phyloP scores from a whole-genome alignment of 495 filamentous ascomycete species.

The Platismatia glauca region DNA sequence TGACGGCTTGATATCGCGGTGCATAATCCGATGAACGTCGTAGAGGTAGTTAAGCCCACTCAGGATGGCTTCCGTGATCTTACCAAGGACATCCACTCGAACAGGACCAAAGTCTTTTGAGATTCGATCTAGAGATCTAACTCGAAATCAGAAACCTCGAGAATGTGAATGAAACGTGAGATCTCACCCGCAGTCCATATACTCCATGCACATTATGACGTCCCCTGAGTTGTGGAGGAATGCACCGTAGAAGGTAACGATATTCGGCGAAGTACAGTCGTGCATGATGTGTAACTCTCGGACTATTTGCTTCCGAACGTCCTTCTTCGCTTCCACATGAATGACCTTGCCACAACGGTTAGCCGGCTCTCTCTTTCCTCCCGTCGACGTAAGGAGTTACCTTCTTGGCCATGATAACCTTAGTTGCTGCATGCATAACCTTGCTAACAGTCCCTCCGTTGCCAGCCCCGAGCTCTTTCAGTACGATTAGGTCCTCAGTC shows the following conservation, averaged over 20 bases:
- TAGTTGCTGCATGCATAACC: conserved; percentile 88
- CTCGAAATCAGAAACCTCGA: conserved; percentile 30
- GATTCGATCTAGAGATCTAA: conserved; percentile 85
- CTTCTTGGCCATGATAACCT: conserved; percentile 96
- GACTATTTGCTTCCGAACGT: conserved; percentile 90
- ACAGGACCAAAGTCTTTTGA: conserved; percentile 91
- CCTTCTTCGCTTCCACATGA: conserved; percentile 94
- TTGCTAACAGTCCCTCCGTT: conserved; percentile 98
- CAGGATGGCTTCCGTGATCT: conserved; percentile 95
- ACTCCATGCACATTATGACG: conserved; percentile 99
- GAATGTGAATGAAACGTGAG: conserved; percentile 5
- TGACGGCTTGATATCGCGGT: conserved; percentile 96
- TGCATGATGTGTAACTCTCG: conserved; percentile 96
- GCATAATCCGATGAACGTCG: conserved; percentile 90
- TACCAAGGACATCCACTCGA: conserved; percentile 96
- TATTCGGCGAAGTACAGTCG: conserved; percentile 91
- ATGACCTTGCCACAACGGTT: conserved; percentile 58
- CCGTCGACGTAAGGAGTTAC: conserved; percentile 35
- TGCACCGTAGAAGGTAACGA: conserved; percentile 94
- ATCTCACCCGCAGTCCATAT: conserved; percentile 95
- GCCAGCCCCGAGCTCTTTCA: conserved; percentile 90
- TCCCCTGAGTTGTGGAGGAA: conserved; percentile 93
- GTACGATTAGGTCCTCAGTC: conserved; percentile 81
- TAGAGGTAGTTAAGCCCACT: conserved; percentile 93
- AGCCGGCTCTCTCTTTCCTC: background rate